Conservation (phyloP, 129 eudicot species). For the Helichrysum umbraculigerum region DNA sequence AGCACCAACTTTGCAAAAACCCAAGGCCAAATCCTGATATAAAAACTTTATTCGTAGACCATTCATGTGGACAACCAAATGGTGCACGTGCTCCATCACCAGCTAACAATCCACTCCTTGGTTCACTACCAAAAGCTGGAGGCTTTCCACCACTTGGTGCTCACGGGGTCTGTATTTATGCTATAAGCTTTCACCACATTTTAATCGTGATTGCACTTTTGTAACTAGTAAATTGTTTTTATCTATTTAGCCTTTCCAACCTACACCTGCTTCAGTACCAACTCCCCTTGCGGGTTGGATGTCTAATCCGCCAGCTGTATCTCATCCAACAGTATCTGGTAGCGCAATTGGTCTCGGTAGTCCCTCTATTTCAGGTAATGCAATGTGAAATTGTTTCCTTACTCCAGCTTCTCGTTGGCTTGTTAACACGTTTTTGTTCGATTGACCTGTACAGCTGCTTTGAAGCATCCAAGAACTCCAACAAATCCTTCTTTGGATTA, state of each 20-base stretch:
- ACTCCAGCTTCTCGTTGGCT: not conserved
- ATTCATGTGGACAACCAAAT: conserved; percentile 88
- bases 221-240: not conserved
- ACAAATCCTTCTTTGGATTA: conserved; percentile 71
- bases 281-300: conserved; percentile 91
- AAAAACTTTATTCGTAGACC: conserved; percentile 89
- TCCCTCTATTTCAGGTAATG: conserved; percentile 67
- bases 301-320: conserved; percentile 72
- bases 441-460: conserved; percentile 52
- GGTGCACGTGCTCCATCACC: conserved; percentile 93
- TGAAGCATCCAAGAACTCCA: conserved; percentile 88
- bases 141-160: conserved; percentile 91
- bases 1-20: conserved; percentile 88
- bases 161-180: conserved; percentile 64
- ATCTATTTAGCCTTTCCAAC: conserved; percentile 69
- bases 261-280: conserved; percentile 66
- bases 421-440: conserved; percentile 10
- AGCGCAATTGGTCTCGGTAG: conserved; percentile 77
- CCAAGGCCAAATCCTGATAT: conserved; percentile 96
- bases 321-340: conserved; percentile 76
- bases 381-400: not conserved
- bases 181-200: not conserved
- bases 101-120: conserved; percentile 77
- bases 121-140: conserved; percentile 81
- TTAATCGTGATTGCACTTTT: not conserved